Evolutionary conservation across 495 filamentous ascomycete species (phyloP), one percentile per base, ranked within the genome.

Genomic region (Penicillium parvum): DNA sequence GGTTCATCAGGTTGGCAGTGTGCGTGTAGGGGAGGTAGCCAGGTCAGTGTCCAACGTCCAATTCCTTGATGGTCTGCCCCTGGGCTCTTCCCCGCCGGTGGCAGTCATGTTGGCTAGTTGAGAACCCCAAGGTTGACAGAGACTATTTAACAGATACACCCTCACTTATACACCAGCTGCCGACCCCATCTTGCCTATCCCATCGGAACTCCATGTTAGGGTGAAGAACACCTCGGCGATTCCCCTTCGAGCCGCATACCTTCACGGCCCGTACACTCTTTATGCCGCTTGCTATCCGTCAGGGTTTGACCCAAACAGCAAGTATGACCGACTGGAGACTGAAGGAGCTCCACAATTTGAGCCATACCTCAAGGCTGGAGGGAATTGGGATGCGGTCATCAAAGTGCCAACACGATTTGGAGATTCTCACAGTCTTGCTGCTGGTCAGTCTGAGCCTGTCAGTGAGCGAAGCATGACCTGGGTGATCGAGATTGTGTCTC

Each of bases 251-350:
- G 92, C 92, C 34, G 92, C 92, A 26, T 98, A 96, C 58, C 79
- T 98, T 28, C 92, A 95, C 64, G 92, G 92, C 1, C 92, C 92
- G 2, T 98, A 98, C 62, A 95, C 82, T 1, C 74, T 97, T 7
- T 87, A 89, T 49, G 79, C 89, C 7, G 82, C 91, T 28, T 84
- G 89, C 12, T 91, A 89, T 53, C 88, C 90, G 3, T 71, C 82
- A 0, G 75, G 72, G 26, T 96, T 90, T 63, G 77, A 87, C 53
- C 88, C 90, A 3, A 86, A 95, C 58, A 63, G 69, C 46, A 86
- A 84, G 41, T 77, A 82, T 38, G 78, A 83, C 17, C 69, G 78
- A 17, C 72, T 78, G 16, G 72, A 82, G 35, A 55, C 55, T 39
- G 69, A 75, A 66, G 86, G 85, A 40, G 72, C 79, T 3, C 90